A percentile compares a stretch with the other conserved stretches of the same genome.
Evolutionary conservation across 768 basidiomycete genomes (phyloP).

Genomic region (Scleroderma citrinum): DNA sequence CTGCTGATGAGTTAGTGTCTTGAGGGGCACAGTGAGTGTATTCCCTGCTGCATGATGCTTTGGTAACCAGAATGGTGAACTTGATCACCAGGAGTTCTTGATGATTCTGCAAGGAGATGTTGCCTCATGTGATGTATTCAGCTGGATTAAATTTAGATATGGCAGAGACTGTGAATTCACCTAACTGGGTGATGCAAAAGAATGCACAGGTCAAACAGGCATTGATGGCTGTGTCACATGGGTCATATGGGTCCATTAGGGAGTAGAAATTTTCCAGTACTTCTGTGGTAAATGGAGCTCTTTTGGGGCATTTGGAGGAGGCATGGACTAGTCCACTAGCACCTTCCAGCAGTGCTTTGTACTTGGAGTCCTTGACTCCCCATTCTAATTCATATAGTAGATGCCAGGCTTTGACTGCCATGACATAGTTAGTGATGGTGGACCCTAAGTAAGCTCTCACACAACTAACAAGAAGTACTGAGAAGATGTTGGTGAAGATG

Average conservation of each 20-base stretch:
- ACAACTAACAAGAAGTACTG: conserved; percentile 20
- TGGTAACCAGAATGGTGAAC: conserved; percentile 6
- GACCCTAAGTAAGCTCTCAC: conserved; percentile 29
- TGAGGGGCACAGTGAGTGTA: neutral
- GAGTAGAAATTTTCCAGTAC: neutral
- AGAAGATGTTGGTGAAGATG: conserved; percentile 16
- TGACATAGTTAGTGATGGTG: conserved; percentile 34
- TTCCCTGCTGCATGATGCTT: conserved; percentile 25
- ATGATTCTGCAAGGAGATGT: conserved; percentile 14
- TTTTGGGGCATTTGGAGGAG: conserved; percentile 22
- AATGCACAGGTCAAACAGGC: conserved; percentile 23
- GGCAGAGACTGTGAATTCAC: conserved; percentile 34
- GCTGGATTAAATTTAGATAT: conserved; percentile 27
- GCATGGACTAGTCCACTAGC: neutral
- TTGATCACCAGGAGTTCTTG: conserved; percentile 3
- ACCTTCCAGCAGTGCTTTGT: conserved; percentile 23
- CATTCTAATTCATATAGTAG: conserved; percentile 34
- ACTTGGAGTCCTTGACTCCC: conserved; percentile 19
- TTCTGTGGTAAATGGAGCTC: conserved; percentile 25
- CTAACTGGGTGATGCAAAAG: conserved; percentile 28
- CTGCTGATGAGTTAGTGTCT: conserved; percentile 1
- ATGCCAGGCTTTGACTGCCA: conserved; percentile 41
- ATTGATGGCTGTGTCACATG: conserved; percentile 30
- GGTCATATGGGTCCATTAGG: conserved; percentile 22
- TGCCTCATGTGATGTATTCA: conserved; percentile 25